A percentile compares a stretch with the other conserved stretches of the same genome.
These are phyloP conservation scores for Fusarium nematophilum DNA, from an alignment of 2,329 filamentous ascomycete genomes.

Conservation along the genomic window DNA sequence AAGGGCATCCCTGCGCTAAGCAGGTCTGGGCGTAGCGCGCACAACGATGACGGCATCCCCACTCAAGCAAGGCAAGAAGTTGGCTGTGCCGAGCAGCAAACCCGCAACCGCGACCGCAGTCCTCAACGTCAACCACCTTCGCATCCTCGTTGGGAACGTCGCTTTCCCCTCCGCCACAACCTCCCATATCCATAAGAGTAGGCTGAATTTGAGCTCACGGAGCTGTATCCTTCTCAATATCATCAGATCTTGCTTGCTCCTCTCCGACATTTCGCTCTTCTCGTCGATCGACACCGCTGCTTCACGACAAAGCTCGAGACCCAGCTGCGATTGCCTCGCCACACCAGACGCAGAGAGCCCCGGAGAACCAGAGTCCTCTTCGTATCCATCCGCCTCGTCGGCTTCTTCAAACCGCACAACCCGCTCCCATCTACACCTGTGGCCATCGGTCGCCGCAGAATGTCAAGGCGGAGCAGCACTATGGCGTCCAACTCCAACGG, in stretches of 20 bases:
- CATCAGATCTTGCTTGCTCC: neutral
- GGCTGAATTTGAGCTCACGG: neutral
- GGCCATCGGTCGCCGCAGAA: constrained; percentile 47
- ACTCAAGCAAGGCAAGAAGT: constrained; percentile 40
- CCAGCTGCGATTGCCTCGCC: constrained; percentile 5
- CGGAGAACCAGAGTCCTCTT: neutral
- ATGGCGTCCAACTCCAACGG: constrained; percentile 47
- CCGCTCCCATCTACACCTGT: neutral
- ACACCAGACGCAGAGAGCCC: constrained; percentile 5
- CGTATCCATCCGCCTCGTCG: neutral
- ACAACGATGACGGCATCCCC: constrained; percentile 45
- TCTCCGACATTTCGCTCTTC: neutral
- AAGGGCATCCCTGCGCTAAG: constrained; percentile 25
- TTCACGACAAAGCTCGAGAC: constrained; percentile 11
- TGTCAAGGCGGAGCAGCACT: constrained; percentile 72
- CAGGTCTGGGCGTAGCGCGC: constrained; percentile 33
- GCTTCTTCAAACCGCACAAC: neutral
- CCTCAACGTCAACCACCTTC: constrained; percentile 36
- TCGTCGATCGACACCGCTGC: constrained; percentile 16
- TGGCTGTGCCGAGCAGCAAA: constrained; percentile 32
- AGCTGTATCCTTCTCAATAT: neutral
- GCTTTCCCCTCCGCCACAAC: constrained; percentile 10
- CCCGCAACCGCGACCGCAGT: constrained; percentile 21
- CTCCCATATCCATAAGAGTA: constrained; percentile 1
- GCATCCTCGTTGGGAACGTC: constrained; percentile 10